Conservation (phyloP, 495 filamentous ascomycete species). For the Tuber calosporum region DNA sequence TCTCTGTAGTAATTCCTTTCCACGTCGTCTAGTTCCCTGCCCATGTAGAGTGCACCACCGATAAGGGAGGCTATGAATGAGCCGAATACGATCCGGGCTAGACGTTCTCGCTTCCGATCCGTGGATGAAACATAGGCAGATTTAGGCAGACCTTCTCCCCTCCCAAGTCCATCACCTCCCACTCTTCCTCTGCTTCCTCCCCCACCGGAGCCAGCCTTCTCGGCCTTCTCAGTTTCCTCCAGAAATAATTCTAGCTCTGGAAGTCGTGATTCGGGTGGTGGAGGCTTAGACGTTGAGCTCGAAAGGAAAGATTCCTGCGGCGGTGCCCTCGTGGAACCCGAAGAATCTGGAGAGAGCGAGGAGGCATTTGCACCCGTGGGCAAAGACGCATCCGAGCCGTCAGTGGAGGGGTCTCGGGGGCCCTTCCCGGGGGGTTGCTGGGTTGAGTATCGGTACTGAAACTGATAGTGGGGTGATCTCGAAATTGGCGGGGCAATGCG, state of each 20-base stretch:
- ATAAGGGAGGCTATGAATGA: slow-evolving; percentile 48
- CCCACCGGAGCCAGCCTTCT: not conserved
- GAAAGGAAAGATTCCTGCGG: slow-evolving; percentile 6
- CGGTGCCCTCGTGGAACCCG: slow-evolving; percentile 2
- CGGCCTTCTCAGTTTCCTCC: not conserved
- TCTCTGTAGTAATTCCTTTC: slow-evolving; percentile 66
- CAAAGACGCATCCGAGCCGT: slow-evolving; percentile 10
- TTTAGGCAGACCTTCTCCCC: slow-evolving; percentile 45
- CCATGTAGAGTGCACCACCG: slow-evolving; percentile 57
- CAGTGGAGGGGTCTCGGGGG: slow-evolving; percentile 11
- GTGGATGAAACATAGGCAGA: slow-evolving; percentile 83
- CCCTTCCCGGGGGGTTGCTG: slow-evolving; percentile 12
- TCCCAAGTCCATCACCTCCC: slow-evolving; percentile 9
- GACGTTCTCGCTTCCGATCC: slow-evolving; percentile 65
- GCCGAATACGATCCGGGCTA: slow-evolving; percentile 62
- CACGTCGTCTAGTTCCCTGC: slow-evolving; percentile 72
- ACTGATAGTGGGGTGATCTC: slow-evolving; percentile 5
- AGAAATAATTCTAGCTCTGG: not conserved
- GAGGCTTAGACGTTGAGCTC: slow-evolving; percentile 1
- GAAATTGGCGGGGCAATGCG: slow-evolving; percentile 17
- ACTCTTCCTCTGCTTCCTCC: not conserved
- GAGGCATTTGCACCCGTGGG: slow-evolving; percentile 12
- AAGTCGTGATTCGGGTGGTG: not conserved
- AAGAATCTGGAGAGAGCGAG: slow-evolving; percentile 11
- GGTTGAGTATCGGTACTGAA: not conserved